Conservation (phyloP, 352 stramenopile species). For the Thraustotheca clavata region DNA sequence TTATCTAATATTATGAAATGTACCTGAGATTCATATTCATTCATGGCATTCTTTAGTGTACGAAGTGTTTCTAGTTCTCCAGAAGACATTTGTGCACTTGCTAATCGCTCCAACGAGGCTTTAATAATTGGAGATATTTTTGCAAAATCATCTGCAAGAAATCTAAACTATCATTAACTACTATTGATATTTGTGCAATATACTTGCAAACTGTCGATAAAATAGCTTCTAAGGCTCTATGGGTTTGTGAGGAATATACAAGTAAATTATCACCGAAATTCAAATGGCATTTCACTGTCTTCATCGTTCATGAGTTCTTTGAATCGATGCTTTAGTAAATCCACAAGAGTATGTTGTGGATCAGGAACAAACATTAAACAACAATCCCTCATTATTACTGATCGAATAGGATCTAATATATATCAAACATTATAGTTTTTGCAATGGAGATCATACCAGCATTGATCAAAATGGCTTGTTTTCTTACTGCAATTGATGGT, state of each 20-base stretch:
- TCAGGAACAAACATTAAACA: constrained; percentile 34
- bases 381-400: constrained; percentile 59
- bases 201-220: constrained; percentile 35
- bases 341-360: constrained; percentile 44
- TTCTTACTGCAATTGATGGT: constrained; percentile 61
- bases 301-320: constrained; percentile 40
- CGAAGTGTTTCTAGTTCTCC: constrained; percentile 52
- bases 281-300: constrained; percentile 38
- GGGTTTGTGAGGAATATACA: neutral
- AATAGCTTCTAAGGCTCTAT: constrained; percentile 45
- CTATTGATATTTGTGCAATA: neutral
- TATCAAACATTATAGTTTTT: neutral
- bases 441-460: constrained; percentile 30
- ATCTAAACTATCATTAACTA: constrained; percentile 22
- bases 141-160: constrained; percentile 47
- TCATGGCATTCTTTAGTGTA: constrained; percentile 59
- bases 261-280: constrained; percentile 38
- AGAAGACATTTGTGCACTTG: constrained; percentile 36
- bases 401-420: constrained; percentile 46
- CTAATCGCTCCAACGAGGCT: constrained; percentile 40
- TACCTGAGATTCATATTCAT: constrained; percentile 63
- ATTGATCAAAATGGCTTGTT: constrained; percentile 73
- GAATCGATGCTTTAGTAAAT: constrained; percentile 61
- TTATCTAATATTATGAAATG: constrained; percentile 3
- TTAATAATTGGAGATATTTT: constrained; percentile 37